Percentiles rank a stretch among this genome's conserved stretches.
Conservation (phyloP, 2,329 filamentous ascomycete species). For the Daldinia sp. region DNA sequence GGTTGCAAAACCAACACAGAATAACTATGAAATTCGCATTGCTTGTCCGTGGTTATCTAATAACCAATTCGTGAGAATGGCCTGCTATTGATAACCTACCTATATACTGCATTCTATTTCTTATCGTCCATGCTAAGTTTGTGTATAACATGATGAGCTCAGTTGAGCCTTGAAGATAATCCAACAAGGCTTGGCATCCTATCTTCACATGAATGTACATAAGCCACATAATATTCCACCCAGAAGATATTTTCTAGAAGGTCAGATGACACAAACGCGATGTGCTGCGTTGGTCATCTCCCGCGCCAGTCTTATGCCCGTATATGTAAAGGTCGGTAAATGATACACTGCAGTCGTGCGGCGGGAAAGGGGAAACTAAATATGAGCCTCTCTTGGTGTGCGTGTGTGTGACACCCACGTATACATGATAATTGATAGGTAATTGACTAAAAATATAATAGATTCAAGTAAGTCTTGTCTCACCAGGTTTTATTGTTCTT, state of each 20-base stretch:
- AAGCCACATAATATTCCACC: not conserved
- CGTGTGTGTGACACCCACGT: not conserved
- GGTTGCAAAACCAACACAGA: not conserved
- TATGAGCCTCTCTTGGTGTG: not conserved
- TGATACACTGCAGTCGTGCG: constrained; percentile 10
- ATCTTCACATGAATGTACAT: constrained; percentile 1
- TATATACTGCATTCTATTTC: not conserved
- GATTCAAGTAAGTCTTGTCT: not conserved
- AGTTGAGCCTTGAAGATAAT: not conserved
- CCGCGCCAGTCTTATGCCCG: constrained; percentile 11
- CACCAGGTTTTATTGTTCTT: no score
- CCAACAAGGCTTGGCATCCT: not conserved
- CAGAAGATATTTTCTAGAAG: constrained; percentile 10
- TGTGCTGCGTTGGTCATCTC: constrained; percentile 26
- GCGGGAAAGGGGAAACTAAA: constrained; percentile 3
- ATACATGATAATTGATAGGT: not conserved
- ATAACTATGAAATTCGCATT: no score
- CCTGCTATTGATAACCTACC: not conserved
- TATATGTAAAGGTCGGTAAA: constrained; percentile 8
- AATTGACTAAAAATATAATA: not conserved
- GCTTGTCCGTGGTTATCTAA: not conserved
- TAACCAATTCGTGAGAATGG: not conserved
- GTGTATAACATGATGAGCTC: no score
- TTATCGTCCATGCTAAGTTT: not conserved
- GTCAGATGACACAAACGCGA: constrained; percentile 32